These are phyloP conservation scores for Nyssa sinensis DNA, from an alignment of 148 eudicot species.

Conservation along the genomic window DNA sequence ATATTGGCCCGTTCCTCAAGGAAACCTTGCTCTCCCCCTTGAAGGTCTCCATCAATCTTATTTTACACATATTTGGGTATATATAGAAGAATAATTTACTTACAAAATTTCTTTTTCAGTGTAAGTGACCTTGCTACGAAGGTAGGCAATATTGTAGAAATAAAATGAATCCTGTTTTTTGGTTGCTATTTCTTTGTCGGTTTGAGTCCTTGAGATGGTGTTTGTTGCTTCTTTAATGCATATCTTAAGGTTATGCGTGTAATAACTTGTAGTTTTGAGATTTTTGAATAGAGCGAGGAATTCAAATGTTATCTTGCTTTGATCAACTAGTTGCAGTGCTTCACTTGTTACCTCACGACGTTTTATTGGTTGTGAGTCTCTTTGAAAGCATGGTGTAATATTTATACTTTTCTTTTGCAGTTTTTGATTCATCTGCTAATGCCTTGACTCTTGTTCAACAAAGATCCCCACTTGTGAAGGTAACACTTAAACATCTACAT, in stretches of 20 bases:
- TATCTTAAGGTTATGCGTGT: background rate
- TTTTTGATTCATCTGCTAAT: conserved; percentile 52
- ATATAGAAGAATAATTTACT: no score
- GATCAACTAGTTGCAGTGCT: background rate
- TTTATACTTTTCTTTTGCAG: conserved; percentile 38
- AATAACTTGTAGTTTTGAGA: background rate
- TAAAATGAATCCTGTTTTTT: background rate
- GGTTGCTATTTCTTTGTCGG: background rate
- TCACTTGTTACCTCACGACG: background rate
- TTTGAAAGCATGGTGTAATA: conserved; percentile 13
- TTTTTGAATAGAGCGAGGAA: background rate
- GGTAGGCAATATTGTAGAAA: background rate
- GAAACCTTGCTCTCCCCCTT: conserved; percentile 76
- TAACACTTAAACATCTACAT: conserved; percentile 13
- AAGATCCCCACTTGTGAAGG: conserved; percentile 91
- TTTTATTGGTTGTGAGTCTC: background rate
- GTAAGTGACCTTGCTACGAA: no score
- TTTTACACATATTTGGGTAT: background rate
- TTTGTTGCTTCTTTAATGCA: conserved; percentile 1
- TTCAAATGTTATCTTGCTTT: background rate
- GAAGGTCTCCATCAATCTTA: conserved; percentile 53
- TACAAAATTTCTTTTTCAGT: no score
- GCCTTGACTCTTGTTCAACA: conserved; percentile 68
- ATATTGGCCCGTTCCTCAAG: conserved; percentile 61
- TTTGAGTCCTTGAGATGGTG: background rate